phyloP scores from a whole-genome alignment of 2,329 filamentous ascomycete genomes.

The Chaetomiaceae sp. region DNA sequence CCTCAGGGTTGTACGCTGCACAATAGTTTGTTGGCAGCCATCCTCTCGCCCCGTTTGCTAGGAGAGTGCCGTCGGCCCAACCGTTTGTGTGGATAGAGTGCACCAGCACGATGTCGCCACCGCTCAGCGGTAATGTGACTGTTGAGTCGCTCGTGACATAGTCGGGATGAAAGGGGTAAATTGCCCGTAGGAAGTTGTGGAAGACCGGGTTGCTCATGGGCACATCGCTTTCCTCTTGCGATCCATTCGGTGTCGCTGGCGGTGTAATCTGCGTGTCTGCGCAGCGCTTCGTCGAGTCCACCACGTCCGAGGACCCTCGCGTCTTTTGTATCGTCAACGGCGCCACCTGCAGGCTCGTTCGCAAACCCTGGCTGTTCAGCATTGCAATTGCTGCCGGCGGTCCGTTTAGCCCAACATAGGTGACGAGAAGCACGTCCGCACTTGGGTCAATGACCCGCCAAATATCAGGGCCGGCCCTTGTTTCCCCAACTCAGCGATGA shows the following conservation, averaged over 20 bases:
- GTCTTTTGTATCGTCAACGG: constrained; percentile 52
- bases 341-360: constrained; percentile 58
- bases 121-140: constrained; percentile 80
- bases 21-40: constrained; percentile 99
- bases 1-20: constrained; percentile 84
- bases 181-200: constrained; percentile 90
- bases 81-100: constrained; percentile 98
- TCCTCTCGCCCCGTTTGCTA: constrained; percentile 79
- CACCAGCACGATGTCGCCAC: constrained; percentile 88
- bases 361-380: constrained; percentile 45
- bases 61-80: constrained; percentile 92
- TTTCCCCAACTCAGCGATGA: background rate
- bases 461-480: background rate
- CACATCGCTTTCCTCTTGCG: constrained; percentile 52
- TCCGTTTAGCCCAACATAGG: constrained; percentile 37
- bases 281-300: constrained; percentile 35
- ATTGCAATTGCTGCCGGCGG: constrained; percentile 41
- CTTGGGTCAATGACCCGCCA: constrained; percentile 11
- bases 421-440: constrained; percentile 6
- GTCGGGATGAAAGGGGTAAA: constrained; percentile 84
- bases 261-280: constrained; percentile 66
- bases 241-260: constrained; percentile 68
- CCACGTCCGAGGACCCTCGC: constrained; percentile 26
- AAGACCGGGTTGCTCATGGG: constrained; percentile 56
- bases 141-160: constrained; percentile 75